Base-by-base conservation (phyloP, 306 rosid genomes). In the Acacia melanoxylon region DNA sequence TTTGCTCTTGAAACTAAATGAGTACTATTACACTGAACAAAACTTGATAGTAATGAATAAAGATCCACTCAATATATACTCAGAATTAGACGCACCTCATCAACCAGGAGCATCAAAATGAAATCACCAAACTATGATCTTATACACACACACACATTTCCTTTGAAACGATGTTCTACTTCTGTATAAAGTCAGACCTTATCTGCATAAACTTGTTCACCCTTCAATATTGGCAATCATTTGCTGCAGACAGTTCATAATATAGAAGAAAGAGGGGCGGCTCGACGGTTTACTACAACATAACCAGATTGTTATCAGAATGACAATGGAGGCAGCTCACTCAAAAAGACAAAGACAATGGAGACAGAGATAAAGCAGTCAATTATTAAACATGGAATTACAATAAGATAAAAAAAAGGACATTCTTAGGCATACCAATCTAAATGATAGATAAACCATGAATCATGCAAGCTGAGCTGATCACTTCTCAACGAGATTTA, bases 171-270 rank as follows among this genome's bases (percentile, higher is more conserved):
- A 69, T 27, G 78, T 66, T 82, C 25, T 66, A 81, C 25, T 46
- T 85, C 63, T 48, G 78, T 82, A 75, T 85, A 68, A 65, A 85
- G 76, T 70, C 71, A 77, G 72, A 68, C 89, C 68, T 71, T 25
- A 85, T 82, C 78, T 35, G 81, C 79, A 78, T 61, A 88, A 76
- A 85, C 87, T 66, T 85, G 86, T 75, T 86, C 89, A 65, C 88
- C 46, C 35, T 59, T 59, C 1, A 78, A 85, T 62, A 81, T 81
- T 81, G 6, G 84, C 85, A 63, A 86, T 91, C 90, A 95, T 83
- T 82, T 88, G 90, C 84, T 51, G 91, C 91, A 95, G 86, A 83
- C 83, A 76, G 78, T 93, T 94, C 97, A 91, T 93, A 75, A 93
- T 78, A 82, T 77, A 41, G 76, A 93, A 87, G 85, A 95, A 95